Evolutionary conservation across 1,284 basidiomycete genomes (phyloP).

Genomic region (Tremellales sp.): DNA sequence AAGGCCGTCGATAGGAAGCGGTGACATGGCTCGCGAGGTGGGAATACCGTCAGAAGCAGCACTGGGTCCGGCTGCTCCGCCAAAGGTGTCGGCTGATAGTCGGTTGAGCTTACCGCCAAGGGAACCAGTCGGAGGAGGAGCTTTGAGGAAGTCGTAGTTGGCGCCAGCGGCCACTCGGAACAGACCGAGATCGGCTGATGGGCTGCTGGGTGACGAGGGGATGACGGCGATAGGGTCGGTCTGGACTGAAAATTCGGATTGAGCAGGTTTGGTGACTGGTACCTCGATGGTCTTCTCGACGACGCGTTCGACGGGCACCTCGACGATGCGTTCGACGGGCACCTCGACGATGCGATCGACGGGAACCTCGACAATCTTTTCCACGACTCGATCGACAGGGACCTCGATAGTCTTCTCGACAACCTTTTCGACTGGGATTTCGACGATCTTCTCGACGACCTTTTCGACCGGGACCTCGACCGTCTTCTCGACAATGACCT

Average conservation of each 20-base stretch:
- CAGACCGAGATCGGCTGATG: constrained; percentile 39
- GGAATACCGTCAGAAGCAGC: constrained; percentile 22
- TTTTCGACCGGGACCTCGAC: constrained; percentile 30
- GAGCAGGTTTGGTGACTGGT: constrained; percentile 27
- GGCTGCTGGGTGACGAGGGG: constrained; percentile 13
- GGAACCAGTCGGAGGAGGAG: constrained; percentile 31
- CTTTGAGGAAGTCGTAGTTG: constrained; percentile 49
- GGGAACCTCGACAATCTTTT: constrained; percentile 28
- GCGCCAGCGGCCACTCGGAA: constrained; percentile 41
- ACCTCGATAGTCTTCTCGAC: constrained; percentile 23
- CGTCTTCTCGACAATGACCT: constrained; percentile 39
- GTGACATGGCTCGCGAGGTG: constrained; percentile 14
- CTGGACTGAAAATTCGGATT: constrained; percentile 14
- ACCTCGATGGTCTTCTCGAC: constrained; percentile 45
- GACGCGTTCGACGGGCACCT: constrained; percentile 31
- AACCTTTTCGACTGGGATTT: constrained; percentile 29
- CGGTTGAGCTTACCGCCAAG: constrained; percentile 11
- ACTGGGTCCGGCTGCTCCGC: constrained; percentile 3
- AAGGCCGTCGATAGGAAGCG: constrained; percentile 33
- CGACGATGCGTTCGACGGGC: constrained; percentile 38
- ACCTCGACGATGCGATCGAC: constrained; percentile 29
- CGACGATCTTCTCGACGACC: constrained; percentile 34
- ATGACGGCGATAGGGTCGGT: constrained; percentile 20
- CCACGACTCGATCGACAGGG: constrained; percentile 16
- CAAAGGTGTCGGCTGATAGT: constrained; percentile 19